Evolutionary conservation across 1,284 basidiomycete genomes (phyloP), one percentile per base, ranked within the genome.

Genomic region (Porphyrellus sp.): DNA sequence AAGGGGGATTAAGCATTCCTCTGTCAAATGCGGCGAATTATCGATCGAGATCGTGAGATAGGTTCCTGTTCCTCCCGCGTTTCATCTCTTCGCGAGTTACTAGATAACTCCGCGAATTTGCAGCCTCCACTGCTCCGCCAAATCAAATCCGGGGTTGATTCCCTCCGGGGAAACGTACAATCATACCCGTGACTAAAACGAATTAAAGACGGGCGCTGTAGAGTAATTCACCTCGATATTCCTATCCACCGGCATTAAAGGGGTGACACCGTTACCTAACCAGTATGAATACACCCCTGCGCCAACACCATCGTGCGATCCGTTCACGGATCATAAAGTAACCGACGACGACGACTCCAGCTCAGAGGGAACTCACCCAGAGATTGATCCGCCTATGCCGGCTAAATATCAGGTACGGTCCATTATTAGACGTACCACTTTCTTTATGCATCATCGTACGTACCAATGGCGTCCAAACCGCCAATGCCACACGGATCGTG

Each of bases 41-140:
- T 48, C 15, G 48, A 58, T 57, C 45, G 41, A 53, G 58, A 49
- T 49, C 34, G 13, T 27, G 18, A 6, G 6, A 16, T 37, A 2
- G 23, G n/a, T 1, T 13, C 3, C 11, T 8, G 20, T 20, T 24
- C 35, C 6, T 40, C 37, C 6, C 8, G 16, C 3, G 12, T 31
- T 30, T 43, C 21, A 20, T 49, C 55, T 38, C 28, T 46, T 30
- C 20, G 24, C 30, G 15, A 41, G 23, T 27, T 18, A 9, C 23
- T 12, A 31, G 24, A 28, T 27, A 47, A 45, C 45, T 46, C 57
- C 45, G 58, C 56, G 48, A 57, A 40, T 11, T 15, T 31, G 20
- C 5, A 8, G 9, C 5, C 9, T 37, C 38, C 21, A 20, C 38
- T 42, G 37, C 33, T 21, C 16, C 11, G 8, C 6, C 12, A 24